Evolutionary conservation across 2,329 filamentous ascomycete species (phyloP).

Genomic region (Torrubiellomyces zombiae): DNA sequence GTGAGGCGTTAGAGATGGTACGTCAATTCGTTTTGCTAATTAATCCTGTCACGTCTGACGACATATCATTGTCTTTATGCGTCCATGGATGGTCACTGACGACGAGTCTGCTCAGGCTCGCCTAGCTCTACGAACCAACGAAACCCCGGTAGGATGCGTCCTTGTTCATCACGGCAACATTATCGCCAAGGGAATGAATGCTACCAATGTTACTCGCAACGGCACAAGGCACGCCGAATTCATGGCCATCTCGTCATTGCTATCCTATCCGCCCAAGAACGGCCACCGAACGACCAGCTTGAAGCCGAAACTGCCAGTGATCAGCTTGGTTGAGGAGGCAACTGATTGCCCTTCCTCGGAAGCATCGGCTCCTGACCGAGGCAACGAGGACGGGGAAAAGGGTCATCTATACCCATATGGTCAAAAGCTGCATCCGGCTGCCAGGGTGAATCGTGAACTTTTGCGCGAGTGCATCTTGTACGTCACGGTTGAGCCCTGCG

Average conservation of each 20-base stretch:
- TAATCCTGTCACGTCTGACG: background rate
- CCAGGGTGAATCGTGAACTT: conserved; percentile 47
- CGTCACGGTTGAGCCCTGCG: conserved; percentile 94
- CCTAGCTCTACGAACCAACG: conserved; percentile 66
- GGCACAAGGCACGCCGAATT: conserved; percentile 94
- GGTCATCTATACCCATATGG: conserved; percentile 45
- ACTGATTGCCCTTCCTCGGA: conserved; percentile 10
- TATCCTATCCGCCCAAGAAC: conserved; percentile 22
- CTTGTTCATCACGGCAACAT: conserved; percentile 66
- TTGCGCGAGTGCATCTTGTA: conserved; percentile 65
- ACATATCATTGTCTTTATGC: conserved; percentile 10
- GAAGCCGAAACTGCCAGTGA: conserved; percentile 15
- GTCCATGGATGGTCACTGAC: no score
- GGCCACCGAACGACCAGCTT: conserved; percentile 16
- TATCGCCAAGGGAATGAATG: conserved; percentile 88
- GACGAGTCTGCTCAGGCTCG: conserved; percentile 65
- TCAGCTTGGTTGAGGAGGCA: conserved; percentile 5
- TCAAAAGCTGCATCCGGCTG: conserved; percentile 36
- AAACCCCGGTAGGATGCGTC: conserved; percentile 94
- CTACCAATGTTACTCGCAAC: conserved; percentile 79
- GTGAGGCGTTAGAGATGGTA: conserved; percentile 76
- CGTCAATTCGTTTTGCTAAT: conserved; percentile 10
- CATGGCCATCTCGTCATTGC: conserved; percentile 53
- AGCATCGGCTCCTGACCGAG: conserved; percentile 17
- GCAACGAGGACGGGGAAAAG: conserved; percentile 35